Base-by-base conservation (phyloP, 1,139 yeast species). In the Kurtzmaniella quercitrusa region DNA sequence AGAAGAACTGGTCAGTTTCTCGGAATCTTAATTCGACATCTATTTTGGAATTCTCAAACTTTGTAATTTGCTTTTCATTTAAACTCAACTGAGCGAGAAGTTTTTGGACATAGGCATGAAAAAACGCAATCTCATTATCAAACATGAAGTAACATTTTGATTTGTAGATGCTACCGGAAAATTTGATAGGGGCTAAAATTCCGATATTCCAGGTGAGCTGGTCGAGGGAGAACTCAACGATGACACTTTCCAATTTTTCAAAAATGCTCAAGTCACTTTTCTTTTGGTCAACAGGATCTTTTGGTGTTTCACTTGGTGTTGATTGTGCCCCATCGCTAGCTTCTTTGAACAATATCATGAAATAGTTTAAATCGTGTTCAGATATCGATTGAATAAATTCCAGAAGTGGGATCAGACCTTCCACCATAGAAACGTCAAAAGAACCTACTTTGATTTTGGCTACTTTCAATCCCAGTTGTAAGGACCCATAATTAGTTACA, bases 21-120 rank as follows among this genome's bases (percentile, higher is more conserved):
- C 47, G 42, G 15, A 61, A 30, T 34, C 57, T 57, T n/a, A 60
- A 39, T 9, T 48, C 49, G 9, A 60, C 54, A 15, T 49, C 47
- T 30, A 66, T 48, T 12, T 66, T 64, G 3, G 72, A 65, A 38
- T 61, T 59, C 42, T 67, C 68, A 1, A 66, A 36, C 35, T 50
- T 45, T 2, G 44, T 38, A 1, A 57, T 20, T 14, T 40, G 47
- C 2, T 48, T 22, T 16, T 33, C 17, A 17, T 36, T 16, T 21
- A 32, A 33, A 2, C 43, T 44, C 7, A 47, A 40, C 14, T 46
- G 51, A 22, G 53, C 40, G 36, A 59, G 55, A 2, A 54, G 40
- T 39, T 60, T 63, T 36, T 60, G 61, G 4, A 63, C 35, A 16
- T 53, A 40, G 1, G 60, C 51, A 9, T 57, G 59, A 9, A 59